Conservation (phyloP, 345 rosid genomes). For the Nephelium lappaceum region DNA sequence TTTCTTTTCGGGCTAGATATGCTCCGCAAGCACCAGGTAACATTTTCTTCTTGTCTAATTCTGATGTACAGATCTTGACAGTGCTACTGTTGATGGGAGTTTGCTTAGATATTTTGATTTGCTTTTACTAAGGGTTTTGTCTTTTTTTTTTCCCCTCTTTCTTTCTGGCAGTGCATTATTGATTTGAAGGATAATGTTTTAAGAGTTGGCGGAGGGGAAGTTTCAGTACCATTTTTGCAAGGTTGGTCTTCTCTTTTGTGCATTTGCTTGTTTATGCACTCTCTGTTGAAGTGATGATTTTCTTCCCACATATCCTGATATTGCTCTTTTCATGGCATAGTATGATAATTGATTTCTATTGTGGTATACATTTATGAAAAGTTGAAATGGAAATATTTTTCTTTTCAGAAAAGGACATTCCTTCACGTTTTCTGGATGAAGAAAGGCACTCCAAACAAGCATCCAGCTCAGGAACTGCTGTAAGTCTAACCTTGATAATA, state of each 20-base stretch:
- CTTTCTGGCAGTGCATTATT: conserved; percentile 67
- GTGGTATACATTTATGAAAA: background rate
- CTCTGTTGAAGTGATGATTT: background rate
- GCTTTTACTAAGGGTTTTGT: conserved; percentile 13
- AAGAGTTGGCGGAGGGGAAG: conserved; percentile 97
- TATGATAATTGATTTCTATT: conserved; percentile 10
- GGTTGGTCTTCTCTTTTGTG: conserved; percentile 46
- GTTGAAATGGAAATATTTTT: conserved; percentile 17
- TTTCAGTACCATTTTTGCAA: conserved; percentile 94
- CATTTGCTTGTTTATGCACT: background rate
- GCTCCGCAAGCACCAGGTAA: conserved; percentile 99
- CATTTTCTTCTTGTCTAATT: conserved; percentile 15
- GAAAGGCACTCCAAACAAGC: conserved; percentile 69
- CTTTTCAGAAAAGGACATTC: conserved; percentile 87
- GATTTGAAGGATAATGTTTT: conserved; percentile 88
- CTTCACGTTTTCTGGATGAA: conserved; percentile 81
- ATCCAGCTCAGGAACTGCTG: conserved; percentile 81
- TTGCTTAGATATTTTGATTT: conserved; percentile 11
- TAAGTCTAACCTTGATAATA: conserved; percentile 31
- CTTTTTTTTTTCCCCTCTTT: background rate
- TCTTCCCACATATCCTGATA: background rate
- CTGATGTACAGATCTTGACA: conserved; percentile 10
- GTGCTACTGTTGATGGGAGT: conserved; percentile 12
- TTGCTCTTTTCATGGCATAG: background rate
- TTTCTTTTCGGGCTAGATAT: conserved; percentile 97